Base-by-base conservation (phyloP, 345 rosid genomes). In the Brassica cretica region DNA sequence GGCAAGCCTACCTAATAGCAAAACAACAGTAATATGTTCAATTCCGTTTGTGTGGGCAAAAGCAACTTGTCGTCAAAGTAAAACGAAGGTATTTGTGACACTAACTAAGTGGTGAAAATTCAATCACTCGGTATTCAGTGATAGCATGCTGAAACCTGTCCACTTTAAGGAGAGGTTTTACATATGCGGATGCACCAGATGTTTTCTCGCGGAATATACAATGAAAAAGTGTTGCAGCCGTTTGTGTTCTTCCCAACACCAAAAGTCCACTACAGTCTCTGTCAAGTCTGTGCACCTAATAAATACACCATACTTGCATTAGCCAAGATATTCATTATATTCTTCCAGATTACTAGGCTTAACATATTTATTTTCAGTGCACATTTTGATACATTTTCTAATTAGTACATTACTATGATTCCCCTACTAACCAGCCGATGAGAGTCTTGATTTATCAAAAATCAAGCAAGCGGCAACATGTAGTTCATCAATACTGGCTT, bases 241-340 rank as follows among this genome's bases (percentile, higher is more conserved):
- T 82, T 76, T 89, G 92, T 33, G 93, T 91, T 87, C 97, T 90
- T 56, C 90, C 98, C 95, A 94, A 86, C 76, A 92, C 93, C 89
- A 94, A 83, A 76, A 94, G 84, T 64, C 98, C 98, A 78, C 97
- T 91, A 76, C 97, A 81, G 82, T 92, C 98, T 87, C 87, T 84
- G 83, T 94, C 97, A 60, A 94, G 95, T 78, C 97, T 89, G 80
- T 94, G 97, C 78, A 92, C 98, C 97, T 94, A 76, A 74, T 10
- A 78, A 60, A 53, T 49, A 61, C 18, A 67, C 55, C 37, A 66
- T 60, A 15, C 69, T 60, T 16, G 72, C 69, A 78, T 78, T 8
- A 72, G 73, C 9, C 44, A 46, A 32, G 6, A 19, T 33, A 46
- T 41, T 39, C 46, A 32, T 65, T 33, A 1, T 29, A 41, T 8